Percentiles rank a stretch among this genome's conserved stretches.
Evolutionary conservation across 2,329 filamentous ascomycete species (phyloP).

Genomic region (Scedosporium apiospermum): DNA sequence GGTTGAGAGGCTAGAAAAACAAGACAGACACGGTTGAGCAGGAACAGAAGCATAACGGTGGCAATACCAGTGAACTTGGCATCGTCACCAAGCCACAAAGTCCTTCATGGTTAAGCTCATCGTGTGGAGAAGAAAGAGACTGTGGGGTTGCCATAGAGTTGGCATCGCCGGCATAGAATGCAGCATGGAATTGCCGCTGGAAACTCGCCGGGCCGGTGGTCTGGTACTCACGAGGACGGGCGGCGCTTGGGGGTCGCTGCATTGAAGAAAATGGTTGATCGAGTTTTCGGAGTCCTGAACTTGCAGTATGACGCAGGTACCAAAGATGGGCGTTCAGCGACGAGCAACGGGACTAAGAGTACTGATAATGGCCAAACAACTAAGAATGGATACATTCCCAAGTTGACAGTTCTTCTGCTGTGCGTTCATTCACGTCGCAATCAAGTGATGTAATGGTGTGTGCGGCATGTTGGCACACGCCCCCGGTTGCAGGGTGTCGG

Average conservation of each 20-base stretch:
- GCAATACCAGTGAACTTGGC: background rate
- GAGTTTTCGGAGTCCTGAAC: too few relatives aligned
- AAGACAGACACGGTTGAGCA: background rate
- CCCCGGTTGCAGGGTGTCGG: background rate
- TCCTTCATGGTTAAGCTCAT: background rate
- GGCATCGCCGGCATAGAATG: background rate
- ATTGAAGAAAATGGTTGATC: too few relatives aligned
- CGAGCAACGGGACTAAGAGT: too few relatives aligned
- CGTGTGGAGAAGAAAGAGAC: background rate
- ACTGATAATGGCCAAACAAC: too few relatives aligned
- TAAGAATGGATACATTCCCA: too few relatives aligned
- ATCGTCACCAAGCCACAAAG: background rate
- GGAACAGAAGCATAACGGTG: background rate
- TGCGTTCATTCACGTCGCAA: too few relatives aligned
- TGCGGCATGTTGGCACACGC: background rate
- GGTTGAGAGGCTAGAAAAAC: background rate
- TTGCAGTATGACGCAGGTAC: too few relatives aligned
- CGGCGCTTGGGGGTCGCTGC: too few relatives aligned
- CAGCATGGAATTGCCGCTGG: background rate
- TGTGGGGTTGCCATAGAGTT: background rate
- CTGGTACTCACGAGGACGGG: background rate
- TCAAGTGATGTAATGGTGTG: too few relatives aligned
- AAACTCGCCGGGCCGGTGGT: background rate
- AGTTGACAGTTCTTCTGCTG: too few relatives aligned
- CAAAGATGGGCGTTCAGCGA: too few relatives aligned